These are phyloP conservation scores for Beauveria rudraprayagi DNA, from an alignment of 2,329 filamentous ascomycete genomes.

Conservation along the genomic window DNA sequence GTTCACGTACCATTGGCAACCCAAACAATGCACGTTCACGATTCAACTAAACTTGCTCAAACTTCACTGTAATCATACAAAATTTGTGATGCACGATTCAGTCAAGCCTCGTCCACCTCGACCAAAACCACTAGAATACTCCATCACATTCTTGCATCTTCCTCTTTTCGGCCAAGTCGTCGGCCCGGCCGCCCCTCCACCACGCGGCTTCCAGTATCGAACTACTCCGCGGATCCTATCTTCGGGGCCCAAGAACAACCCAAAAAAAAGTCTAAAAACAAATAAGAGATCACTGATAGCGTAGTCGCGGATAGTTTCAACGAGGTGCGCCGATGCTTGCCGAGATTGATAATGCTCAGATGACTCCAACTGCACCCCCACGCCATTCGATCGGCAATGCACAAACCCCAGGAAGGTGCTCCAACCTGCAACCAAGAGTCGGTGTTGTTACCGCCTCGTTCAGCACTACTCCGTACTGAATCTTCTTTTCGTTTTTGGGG, in stretches of 20 bases:
- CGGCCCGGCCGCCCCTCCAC: neutral
- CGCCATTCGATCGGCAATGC: neutral
- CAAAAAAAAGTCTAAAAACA: neutral
- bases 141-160: neutral
- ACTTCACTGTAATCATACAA: too few species aligned
- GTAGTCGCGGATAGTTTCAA: neutral
- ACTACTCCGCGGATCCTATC: neutral
- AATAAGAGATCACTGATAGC: neutral
- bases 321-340: conserved; percentile 2
- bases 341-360: conserved; percentile 6
- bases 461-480: neutral
- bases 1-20: too few species aligned
- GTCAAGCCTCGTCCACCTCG: neutral
- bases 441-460: too few species aligned
- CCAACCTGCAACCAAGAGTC: too few species aligned
- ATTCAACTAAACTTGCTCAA: too few species aligned
- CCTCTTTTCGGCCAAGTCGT: neutral
- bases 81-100: too few species aligned
- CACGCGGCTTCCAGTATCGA: neutral
- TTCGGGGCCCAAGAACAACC: neutral
- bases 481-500: neutral
- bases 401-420: neutral
- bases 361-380: neutral
- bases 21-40: too few species aligned
- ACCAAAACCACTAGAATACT: neutral